Conservation (phyloP, 2,329 filamentous ascomycete genomes). For the Pezicula radicicola region DNA sequence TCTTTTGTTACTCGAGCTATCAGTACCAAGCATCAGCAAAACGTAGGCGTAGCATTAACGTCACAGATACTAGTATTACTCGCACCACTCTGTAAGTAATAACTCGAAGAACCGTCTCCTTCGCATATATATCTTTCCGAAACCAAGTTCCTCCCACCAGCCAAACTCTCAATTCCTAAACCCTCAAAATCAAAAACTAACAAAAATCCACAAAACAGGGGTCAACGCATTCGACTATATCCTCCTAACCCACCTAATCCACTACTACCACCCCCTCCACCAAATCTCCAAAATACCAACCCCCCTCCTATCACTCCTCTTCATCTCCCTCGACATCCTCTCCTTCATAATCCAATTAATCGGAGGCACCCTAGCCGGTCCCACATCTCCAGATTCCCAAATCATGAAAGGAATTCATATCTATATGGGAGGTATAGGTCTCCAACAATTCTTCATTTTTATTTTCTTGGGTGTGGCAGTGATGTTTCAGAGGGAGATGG, state of each 20-base stretch:
- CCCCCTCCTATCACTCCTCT: constrained; percentile 35
- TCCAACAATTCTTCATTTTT: constrained; percentile 20
- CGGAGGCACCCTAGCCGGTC: constrained; percentile 7
- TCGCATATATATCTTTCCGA: not conserved
- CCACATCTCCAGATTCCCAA: not conserved
- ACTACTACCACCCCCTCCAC: constrained; percentile 30
- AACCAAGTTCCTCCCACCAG: not conserved
- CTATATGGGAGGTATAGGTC: constrained; percentile 19
- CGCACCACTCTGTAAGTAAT: constrained; percentile 18
- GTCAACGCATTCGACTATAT: constrained; percentile 28
- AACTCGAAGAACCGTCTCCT: not conserved
- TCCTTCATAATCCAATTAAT: constrained; percentile 25
- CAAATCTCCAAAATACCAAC: constrained; percentile 25
- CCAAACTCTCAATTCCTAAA: not conserved
- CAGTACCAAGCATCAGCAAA: constrained; percentile 36
- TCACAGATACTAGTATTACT: constrained; percentile 39
- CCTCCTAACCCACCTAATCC: constrained; percentile 22
- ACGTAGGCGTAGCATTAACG: constrained; percentile 23
- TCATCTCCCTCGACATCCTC: constrained; percentile 41
- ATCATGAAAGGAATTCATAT: constrained; percentile 14
- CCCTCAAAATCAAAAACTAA: not conserved
- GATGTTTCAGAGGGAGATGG: constrained; percentile 10
- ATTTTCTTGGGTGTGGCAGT: constrained; percentile 14
- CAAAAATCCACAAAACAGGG: constrained; percentile 6
- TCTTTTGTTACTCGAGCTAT: constrained; percentile 36